These are phyloP conservation scores for Dryas octopetala DNA, from an alignment of 306 rosid genomes.

Conservation along the genomic window DNA sequence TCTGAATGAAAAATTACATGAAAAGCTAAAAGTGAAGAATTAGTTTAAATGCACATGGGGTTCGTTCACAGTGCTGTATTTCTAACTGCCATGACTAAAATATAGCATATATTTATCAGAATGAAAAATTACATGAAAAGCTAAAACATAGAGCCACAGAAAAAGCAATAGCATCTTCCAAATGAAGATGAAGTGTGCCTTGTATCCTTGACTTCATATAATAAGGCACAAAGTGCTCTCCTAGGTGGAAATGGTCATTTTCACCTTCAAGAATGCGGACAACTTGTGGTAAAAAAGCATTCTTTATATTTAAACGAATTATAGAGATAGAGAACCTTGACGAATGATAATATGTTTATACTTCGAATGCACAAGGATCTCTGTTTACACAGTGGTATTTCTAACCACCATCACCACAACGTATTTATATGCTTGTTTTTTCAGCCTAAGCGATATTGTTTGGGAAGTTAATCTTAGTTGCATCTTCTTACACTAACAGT, in stretches of 20 bases:
- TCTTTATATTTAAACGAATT: neutral
- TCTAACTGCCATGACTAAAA: neutral
- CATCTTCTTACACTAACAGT: neutral
- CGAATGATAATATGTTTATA: neutral
- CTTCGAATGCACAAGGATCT: neutral
- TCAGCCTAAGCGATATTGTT: neutral
- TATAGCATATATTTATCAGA: neutral
- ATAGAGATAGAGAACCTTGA: neutral
- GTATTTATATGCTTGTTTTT: no score
- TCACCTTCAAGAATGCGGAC: constrained; percentile 84
- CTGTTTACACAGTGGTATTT: neutral
- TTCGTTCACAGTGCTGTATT: neutral
- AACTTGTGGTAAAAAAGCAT: constrained; percentile 41
- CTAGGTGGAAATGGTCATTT: constrained; percentile 46
- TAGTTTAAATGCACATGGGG: neutral
- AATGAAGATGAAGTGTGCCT: neutral
- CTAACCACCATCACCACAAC: no score
- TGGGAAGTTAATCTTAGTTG: neutral
- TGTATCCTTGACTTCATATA: constrained; percentile 28
- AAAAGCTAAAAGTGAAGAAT: neutral
- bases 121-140: neutral
- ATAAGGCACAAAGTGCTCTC: constrained; percentile 45
- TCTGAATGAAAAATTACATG: no score
- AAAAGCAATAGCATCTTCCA: constrained; percentile 2
- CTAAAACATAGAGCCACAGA: neutral